These are phyloP conservation scores for Oryza meridionalis DNA, from an alignment of 176 grass and related monocot genomes.

Conservation along the genomic window DNA sequence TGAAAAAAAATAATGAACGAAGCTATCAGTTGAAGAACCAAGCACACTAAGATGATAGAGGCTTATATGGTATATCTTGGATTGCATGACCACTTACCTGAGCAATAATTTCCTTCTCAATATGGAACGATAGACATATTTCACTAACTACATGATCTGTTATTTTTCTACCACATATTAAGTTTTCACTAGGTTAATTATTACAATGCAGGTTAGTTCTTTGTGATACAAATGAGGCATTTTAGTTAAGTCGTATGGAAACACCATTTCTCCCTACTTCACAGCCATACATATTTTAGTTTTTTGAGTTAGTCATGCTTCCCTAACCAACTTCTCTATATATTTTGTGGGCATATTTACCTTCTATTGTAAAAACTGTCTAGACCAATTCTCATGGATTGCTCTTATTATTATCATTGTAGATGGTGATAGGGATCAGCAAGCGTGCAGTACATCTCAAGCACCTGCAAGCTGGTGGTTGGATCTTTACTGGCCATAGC, in stretches of 20 bases:
- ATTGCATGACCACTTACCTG: background rate
- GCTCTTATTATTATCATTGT: background rate
- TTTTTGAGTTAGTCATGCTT: background rate
- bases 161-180: background rate
- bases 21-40: slow-evolving; percentile 63
- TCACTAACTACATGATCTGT: background rate
- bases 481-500: too few species aligned
- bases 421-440: background rate
- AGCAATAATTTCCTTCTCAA: background rate
- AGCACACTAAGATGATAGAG: slow-evolving; percentile 55
- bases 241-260: background rate
- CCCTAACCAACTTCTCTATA: background rate
- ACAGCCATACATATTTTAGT: background rate
- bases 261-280: background rate
- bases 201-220: background rate
- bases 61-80: slow-evolving; percentile 69
- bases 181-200: background rate
- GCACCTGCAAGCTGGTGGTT: background rate
- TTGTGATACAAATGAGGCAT: background rate
- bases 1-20: slow-evolving; percentile 48
- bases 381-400: background rate
- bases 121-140: background rate
- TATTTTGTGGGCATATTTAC: background rate
- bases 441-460: background rate
- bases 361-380: background rate